phyloP scores from a whole-genome alignment of 345 rosid species.

The Hibiscus tridactylites region DNA sequence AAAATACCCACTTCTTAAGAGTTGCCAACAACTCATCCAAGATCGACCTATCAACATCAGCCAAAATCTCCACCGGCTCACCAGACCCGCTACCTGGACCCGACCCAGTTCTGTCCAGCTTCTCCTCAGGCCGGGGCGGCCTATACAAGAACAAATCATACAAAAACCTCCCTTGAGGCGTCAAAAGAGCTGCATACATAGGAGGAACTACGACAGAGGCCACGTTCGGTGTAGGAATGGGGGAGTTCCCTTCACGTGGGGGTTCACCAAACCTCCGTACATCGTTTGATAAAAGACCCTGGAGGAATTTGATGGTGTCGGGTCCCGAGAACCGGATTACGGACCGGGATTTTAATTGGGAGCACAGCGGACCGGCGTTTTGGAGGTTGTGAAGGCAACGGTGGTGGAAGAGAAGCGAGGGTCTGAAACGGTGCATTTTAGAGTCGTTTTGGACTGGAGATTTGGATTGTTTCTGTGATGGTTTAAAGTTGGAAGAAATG shows the following conservation, averaged over 20 bases:
- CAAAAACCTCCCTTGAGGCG: conserved; percentile 81
- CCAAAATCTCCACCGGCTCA: conserved; percentile 53
- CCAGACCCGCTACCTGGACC: conserved; percentile 52
- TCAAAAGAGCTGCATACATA: conserved; percentile 72
- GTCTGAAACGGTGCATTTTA: conserved; percentile 20
- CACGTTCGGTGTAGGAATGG: conserved; percentile 50
- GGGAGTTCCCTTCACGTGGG: conserved; percentile 27
- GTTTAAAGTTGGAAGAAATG: not conserved
- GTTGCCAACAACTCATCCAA: conserved; percentile 67
- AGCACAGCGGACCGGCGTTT: conserved; percentile 44
- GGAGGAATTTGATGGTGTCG: conserved; percentile 83
- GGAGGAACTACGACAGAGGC: conserved; percentile 44
- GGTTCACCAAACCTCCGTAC: conserved; percentile 49
- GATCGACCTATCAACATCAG: conserved; percentile 58
- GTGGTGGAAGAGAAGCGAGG: conserved; percentile 1
- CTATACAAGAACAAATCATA: conserved; percentile 75
- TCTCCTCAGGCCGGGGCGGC: conserved; percentile 40
- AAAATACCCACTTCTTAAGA: conserved; percentile 50
- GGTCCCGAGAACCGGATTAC: conserved; percentile 83
- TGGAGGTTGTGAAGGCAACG: conserved; percentile 23
- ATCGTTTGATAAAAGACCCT: conserved; percentile 77
- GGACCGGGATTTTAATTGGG: conserved; percentile 59
- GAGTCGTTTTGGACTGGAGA: not conserved
- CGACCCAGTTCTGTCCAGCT: conserved; percentile 48
- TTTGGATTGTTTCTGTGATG: not conserved